A percentile compares a stretch with the other conserved stretches of the same genome.
phyloP scores from a whole-genome alignment of 768 basidiomycete species.

The Phlebiopsis gigantea region DNA sequence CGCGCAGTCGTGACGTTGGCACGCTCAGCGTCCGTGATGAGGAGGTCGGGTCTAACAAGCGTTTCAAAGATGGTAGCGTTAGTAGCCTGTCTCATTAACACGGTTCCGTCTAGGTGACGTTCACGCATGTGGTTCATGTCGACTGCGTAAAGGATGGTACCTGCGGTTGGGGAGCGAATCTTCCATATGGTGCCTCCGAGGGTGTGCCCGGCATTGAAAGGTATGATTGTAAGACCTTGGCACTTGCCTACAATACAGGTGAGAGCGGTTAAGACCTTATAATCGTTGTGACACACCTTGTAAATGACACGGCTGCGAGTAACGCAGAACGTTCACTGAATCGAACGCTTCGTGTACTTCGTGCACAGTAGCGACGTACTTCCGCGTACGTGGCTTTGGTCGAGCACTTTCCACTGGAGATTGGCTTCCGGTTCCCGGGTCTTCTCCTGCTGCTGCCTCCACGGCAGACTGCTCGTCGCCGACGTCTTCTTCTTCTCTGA shows the following conservation, averaged over 20 bases:
- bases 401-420: slow-evolving; percentile 12
- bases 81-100: slow-evolving; percentile 70
- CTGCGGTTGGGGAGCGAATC: slow-evolving; percentile 94
- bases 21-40: slow-evolving; percentile 91
- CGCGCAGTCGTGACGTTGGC: slow-evolving; percentile 80
- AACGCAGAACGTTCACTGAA: slow-evolving; percentile 84
- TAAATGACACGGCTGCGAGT: slow-evolving; percentile 92
- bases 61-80: slow-evolving; percentile 81
- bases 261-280: slow-evolving; percentile 1
- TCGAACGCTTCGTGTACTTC: slow-evolving; percentile 95
- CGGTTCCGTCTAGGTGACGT: slow-evolving; percentile 91
- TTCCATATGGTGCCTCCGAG: slow-evolving; percentile 98
- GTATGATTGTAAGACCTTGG: slow-evolving; percentile 89
- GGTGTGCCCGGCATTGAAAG: slow-evolving; percentile 92
- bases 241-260: slow-evolving; percentile 55
- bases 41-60: slow-evolving; percentile 81
- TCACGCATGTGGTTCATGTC: slow-evolving; percentile 96
- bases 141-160: slow-evolving; percentile 93
- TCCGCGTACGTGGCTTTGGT: slow-evolving; percentile 25
- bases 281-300: slow-evolving; percentile 54
- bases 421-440: slow-evolving; percentile 16
- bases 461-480: slow-evolving; percentile 29
- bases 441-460: slow-evolving; percentile 14
- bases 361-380: slow-evolving; percentile 70
- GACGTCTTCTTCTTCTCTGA: slow-evolving; percentile 71